phyloP scores from a whole-genome alignment of 495 filamentous ascomycete species.

The Tuber brumale region DNA sequence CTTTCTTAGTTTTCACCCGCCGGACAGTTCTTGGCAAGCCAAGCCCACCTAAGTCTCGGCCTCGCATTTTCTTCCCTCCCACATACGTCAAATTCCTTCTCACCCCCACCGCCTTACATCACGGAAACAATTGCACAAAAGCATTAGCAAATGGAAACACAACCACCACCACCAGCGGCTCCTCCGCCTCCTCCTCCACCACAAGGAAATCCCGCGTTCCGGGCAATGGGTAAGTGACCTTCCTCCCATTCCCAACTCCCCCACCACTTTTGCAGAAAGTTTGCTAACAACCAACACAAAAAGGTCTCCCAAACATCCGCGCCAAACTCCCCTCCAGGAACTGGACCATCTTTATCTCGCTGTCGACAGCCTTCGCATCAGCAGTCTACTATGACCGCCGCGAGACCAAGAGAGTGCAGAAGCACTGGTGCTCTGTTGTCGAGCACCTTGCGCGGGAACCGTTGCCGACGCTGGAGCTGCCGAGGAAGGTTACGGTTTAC shows the following conservation, averaged over 20 bases:
- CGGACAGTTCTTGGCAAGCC: background rate
- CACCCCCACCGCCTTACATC: background rate
- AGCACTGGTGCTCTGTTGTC: constrained; percentile 81
- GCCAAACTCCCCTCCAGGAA: constrained; percentile 89
- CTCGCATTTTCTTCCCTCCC: background rate
- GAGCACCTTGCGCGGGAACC: constrained; percentile 78
- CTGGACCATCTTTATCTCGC: constrained; percentile 87
- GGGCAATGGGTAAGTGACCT: constrained; percentile 22
- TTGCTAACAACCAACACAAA: constrained; percentile 12
- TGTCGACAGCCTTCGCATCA: constrained; percentile 68
- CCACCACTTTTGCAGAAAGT: background rate
- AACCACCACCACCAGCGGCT: background rate
- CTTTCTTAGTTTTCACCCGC: background rate
- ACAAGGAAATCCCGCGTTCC: constrained; percentile 33
- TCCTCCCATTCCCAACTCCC: background rate
- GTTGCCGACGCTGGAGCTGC: constrained; percentile 60
- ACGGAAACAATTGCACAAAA: background rate
- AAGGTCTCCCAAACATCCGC: constrained; percentile 69
- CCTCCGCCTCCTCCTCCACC: constrained; percentile 14
- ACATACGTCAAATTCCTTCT: background rate
- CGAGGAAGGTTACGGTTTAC: constrained; percentile 79
- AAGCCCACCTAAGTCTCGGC: background rate
- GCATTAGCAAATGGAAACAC: background rate
- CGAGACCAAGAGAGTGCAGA: constrained; percentile 72
- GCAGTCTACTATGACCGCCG: constrained; percentile 83